Conservation (phyloP, 805 yeast species). For the Barnettozyma pratensis region DNA sequence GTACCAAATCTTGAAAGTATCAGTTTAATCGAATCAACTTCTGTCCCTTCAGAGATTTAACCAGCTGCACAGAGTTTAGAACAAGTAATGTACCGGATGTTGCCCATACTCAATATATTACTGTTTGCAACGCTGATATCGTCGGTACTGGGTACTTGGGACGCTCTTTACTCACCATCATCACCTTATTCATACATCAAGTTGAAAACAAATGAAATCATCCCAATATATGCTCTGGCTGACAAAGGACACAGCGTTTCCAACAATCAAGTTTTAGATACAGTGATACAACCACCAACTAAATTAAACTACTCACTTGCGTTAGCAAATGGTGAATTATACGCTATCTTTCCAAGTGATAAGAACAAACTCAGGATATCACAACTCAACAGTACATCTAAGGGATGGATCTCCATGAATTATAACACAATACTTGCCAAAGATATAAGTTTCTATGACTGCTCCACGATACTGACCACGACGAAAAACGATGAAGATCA, state of each 20-base stretch:
- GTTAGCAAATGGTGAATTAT: conserved; percentile 18
- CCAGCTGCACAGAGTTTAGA: no score
- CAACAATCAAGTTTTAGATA: neutral
- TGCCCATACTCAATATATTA: neutral
- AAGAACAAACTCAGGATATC: conserved; percentile 8
- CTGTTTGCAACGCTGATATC: neutral
- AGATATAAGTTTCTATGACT: conserved; percentile 11
- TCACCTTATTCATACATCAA: conserved; percentile 16
- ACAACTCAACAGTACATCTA: conserved; percentile 4
- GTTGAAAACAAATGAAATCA: conserved; percentile 18
- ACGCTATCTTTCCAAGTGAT: conserved; percentile 15
- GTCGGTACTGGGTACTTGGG: conserved; percentile 7
- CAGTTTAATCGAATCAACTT: no score
- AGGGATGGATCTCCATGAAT: conserved; percentile 12
- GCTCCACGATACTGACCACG: conserved; percentile 39
- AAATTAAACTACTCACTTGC: conserved; percentile 19
- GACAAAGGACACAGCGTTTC: neutral
- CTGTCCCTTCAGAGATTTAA: no score
- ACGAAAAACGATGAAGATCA: conserved; percentile 26
- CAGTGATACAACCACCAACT: conserved; percentile 15
- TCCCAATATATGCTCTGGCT: conserved; percentile 10
- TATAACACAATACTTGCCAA: conserved; percentile 14
- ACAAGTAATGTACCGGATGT: neutral
- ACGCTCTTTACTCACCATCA: conserved; percentile 16
- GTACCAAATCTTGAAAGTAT: no score